Evolutionary conservation across 768 basidiomycete species (phyloP), one percentile per base, ranked within the genome.

Genomic region (Calvatia gigantea): DNA sequence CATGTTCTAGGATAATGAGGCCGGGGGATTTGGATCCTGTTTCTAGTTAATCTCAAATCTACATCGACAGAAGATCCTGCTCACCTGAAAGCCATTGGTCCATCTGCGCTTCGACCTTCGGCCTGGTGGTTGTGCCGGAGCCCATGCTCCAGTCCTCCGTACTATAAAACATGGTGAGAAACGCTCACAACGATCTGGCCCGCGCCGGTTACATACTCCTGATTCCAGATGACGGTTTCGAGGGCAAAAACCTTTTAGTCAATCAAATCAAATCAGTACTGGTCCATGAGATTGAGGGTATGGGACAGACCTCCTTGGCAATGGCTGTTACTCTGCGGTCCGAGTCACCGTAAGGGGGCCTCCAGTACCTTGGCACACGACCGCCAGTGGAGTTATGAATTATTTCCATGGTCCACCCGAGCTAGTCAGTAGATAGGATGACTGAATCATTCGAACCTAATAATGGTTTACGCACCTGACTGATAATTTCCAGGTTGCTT

Each of bases 161-260:
- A 65, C 89, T 91, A 63, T 54, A 54, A 33, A 19, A 25, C 9
- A 15, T 21, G 17, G 45, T 44, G 9, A 43, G 51, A 49, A 27
- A n/a, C 35, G 31, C 6, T 48, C 7, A 45, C 44, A 12, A 59
- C n/a, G 23, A 53, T 25, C 48, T 9, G n/a, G n/a, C n/a, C n/a
- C 39, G 39, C 39, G 54, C 49, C 46, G n/a, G 11, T 46, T 32
- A 23, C 81, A 51, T 71, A 91, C 89, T 95, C 94, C 57, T 85
- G 81, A 70, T 96, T 94, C 95, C 95, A 98, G 61, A 91, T 71
- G 52, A 95, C 81, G n/a, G 90, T 88, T 19, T 78, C 77, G 60
- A 98, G 69, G 23, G 90, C 92, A 65, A 97, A 94, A 29, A 82
- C 72, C 73, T 76, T 23, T 15, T 41, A 11, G 27, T 27, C 27